Percentiles rank a stretch among this genome's conserved stretches.
These are phyloP conservation scores for Cryptosporidium parvum DNA, from an alignment of 169 alveolate genomes.

Conservation along the genomic window DNA sequence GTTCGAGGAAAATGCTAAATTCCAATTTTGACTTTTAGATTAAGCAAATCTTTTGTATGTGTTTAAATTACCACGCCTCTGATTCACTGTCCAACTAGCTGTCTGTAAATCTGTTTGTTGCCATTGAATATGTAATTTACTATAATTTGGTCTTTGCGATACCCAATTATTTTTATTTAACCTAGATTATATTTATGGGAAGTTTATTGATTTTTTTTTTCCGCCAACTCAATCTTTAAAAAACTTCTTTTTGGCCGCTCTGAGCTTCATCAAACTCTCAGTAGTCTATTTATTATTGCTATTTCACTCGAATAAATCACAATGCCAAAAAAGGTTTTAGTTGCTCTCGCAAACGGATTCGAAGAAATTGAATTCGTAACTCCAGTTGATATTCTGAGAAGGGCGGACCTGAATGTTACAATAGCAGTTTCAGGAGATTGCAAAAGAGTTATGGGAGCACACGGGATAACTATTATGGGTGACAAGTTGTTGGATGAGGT, in stretches of 20 bases:
- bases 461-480: slow-evolving; percentile 78
- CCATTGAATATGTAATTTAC: background rate
- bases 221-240: background rate
- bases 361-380: slow-evolving; percentile 86
- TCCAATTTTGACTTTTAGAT: no score
- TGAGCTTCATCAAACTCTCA: background rate
- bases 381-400: slow-evolving; percentile 81
- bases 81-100: background rate
- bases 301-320: background rate
- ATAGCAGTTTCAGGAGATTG: slow-evolving; percentile 78
- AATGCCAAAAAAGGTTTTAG: slow-evolving; percentile 78
- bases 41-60: no score
- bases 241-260: background rate
- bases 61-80: no score
- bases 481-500: slow-evolving; percentile 70
- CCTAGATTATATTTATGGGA: background rate
- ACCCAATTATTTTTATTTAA: background rate
- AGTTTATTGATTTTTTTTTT: background rate
- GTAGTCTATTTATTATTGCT: no score
- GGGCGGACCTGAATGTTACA: slow-evolving; percentile 84
- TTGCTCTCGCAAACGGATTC: slow-evolving; percentile 83
- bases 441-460: slow-evolving; percentile 68
- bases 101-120: background rate
- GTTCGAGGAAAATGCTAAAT: background rate
- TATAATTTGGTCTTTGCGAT: background rate